A percentile compares a stretch with the other conserved stretches of the same genome.
Evolutionary conservation across 73 alveolate genomes (phyloP).

Genomic region (Paramecium primaurelia): DNA sequence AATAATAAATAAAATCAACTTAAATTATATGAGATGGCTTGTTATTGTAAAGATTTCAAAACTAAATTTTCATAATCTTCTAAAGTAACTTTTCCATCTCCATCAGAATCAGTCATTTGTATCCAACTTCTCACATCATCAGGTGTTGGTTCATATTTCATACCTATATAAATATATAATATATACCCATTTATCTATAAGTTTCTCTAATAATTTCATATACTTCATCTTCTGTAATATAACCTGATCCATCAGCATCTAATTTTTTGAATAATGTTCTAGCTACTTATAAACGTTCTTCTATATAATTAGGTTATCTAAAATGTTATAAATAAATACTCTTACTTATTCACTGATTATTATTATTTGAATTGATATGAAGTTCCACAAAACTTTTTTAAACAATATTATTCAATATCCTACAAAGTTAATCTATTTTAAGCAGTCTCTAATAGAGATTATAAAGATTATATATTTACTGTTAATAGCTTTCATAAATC

Average conservation of each 20-base stretch:
- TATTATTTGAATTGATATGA: neutral
- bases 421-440: slow-evolving; percentile 3
- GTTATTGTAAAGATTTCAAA: slow-evolving; percentile 22
- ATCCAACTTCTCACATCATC: slow-evolving; percentile 65
- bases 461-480: neutral
- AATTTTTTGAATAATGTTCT: slow-evolving; percentile 48
- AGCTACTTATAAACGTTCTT: slow-evolving; percentile 52
- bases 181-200: slow-evolving; percentile 47
- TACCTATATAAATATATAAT: neutral
- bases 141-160: slow-evolving; percentile 52
- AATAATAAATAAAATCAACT: neutral
- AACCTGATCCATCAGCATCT: slow-evolving; percentile 61
- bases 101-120: slow-evolving; percentile 59
- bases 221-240: slow-evolving; percentile 58
- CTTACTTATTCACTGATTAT: neutral
- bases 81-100: slow-evolving; percentile 52
- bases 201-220: slow-evolving; percentile 61
- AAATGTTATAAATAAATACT: neutral
- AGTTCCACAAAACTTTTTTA: slow-evolving; percentile 5
- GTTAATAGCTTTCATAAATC: slow-evolving; percentile 22
- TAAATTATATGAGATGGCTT: slow-evolving; percentile 44
- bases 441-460: neutral
- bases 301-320: slow-evolving; percentile 44
- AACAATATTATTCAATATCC: slow-evolving; percentile 17
- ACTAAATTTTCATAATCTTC: slow-evolving; percentile 52